phyloP scores from a whole-genome alignment of 2,329 filamentous ascomycete species.

The Fulvia fulva region DNA sequence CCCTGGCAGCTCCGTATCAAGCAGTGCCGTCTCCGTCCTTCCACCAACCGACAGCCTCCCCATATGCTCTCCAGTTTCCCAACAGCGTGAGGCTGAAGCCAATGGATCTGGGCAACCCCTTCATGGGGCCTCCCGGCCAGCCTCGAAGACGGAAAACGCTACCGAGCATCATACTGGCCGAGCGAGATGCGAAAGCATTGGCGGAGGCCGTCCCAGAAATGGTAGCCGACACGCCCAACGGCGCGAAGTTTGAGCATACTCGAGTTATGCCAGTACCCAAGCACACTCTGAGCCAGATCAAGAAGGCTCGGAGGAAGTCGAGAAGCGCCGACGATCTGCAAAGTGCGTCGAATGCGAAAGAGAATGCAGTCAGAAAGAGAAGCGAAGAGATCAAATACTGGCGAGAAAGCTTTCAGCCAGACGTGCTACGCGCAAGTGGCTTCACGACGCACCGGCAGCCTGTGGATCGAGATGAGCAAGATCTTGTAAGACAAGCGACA shows the following conservation, averaged over 20 bases:
- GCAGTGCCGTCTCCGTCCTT: slow-evolving; percentile 1
- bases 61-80: slow-evolving; percentile 37
- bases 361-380: slow-evolving; percentile 27
- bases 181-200: slow-evolving; percentile 23
- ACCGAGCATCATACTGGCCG: slow-evolving; percentile 29
- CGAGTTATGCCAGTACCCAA: slow-evolving; percentile 7
- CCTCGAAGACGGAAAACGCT: slow-evolving; percentile 32
- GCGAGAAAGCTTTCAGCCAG: slow-evolving; percentile 32
- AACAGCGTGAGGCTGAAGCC: slow-evolving; percentile 36
- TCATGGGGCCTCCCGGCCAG: slow-evolving; percentile 23
- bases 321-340: slow-evolving; percentile 34
- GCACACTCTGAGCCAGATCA: slow-evolving; percentile 9
- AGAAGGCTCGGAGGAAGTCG: slow-evolving; percentile 31
- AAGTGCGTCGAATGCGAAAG: slow-evolving; percentile 11
- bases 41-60: slow-evolving; percentile 25
- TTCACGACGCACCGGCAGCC: slow-evolving; percentile 15
- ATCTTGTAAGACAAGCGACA: not conserved
- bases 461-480: slow-evolving; percentile 10
- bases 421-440: slow-evolving; percentile 29
- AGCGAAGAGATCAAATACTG: slow-evolving; percentile 36
- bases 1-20: slow-evolving; percentile 8
- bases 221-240: not conserved
- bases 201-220: slow-evolving; percentile 7
- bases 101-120: slow-evolving; percentile 33
- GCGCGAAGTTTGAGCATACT: not conserved